Evolutionary conservation across 108 stramenopile species (phyloP).

Genomic region (Cyclotella baltica): DNA sequence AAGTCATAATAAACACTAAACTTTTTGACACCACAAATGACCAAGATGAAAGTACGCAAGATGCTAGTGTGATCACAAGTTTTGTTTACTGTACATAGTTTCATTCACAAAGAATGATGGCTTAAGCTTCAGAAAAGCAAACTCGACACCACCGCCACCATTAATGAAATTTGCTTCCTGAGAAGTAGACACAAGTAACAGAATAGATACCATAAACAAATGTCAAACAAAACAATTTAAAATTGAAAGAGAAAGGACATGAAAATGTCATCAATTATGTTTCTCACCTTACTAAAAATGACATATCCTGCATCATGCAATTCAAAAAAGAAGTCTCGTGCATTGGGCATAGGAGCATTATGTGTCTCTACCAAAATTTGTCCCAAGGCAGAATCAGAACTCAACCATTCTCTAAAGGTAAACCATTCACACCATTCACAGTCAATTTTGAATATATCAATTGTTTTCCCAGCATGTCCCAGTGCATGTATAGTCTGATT

Average conservation of each 20-base stretch:
- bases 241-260: no score
- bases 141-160: slow-evolving; percentile 59
- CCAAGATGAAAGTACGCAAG: no score
- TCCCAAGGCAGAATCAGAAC: slow-evolving; percentile 43
- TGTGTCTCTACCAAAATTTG: slow-evolving; percentile 54
- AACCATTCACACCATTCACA: slow-evolving; percentile 61
- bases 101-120: slow-evolving; percentile 43
- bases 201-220: neutral
- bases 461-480: slow-evolving; percentile 59
- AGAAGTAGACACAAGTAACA: no score
- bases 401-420: slow-evolving; percentile 38
- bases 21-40: no score
- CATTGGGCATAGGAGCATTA: slow-evolving; percentile 54
- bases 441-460: slow-evolving; percentile 71
- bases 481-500: slow-evolving; percentile 54
- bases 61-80: neutral
- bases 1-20: no score
- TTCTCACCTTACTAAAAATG: slow-evolving; percentile 50
- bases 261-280: neutral
- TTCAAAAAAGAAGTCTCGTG: slow-evolving; percentile 47
- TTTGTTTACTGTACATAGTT: slow-evolving; percentile 35
- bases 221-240: neutral
- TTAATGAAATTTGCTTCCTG: slow-evolving; percentile 55
- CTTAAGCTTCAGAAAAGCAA: slow-evolving; percentile 51
- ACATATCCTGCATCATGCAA: slow-evolving; percentile 57